Evolutionary conservation across 1,139 yeast species (phyloP).

Genomic region (Candida neerlandica): DNA sequence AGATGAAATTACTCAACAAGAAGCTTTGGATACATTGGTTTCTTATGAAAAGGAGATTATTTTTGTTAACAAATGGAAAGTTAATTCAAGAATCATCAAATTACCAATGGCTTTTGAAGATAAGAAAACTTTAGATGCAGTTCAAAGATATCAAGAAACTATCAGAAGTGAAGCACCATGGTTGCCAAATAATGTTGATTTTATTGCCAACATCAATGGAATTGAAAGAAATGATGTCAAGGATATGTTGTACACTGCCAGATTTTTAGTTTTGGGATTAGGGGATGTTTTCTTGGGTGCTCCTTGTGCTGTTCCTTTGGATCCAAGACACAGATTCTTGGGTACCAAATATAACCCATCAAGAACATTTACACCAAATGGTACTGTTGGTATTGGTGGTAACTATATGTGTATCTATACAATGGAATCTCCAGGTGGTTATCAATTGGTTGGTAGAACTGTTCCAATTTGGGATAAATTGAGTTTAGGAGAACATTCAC

Average conservation of each 20-base stretch:
- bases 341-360: conserved; percentile 97
- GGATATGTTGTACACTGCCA: conserved; percentile 83
- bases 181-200: conserved; percentile 97
- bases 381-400: conserved; percentile 97
- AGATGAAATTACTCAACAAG: conserved; percentile 61
- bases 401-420: conserved; percentile 98
- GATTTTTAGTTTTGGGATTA: conserved; percentile 88
- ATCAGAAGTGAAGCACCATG: conserved; percentile 93
- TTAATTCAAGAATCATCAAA: conserved; percentile 77
- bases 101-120: conserved; percentile 98
- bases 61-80: conserved; percentile 79
- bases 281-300: conserved; percentile 98
- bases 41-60: conserved; percentile 76
- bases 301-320: conserved; percentile 97
- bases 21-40: conserved; percentile 62
- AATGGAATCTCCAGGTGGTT: conserved; percentile 98
- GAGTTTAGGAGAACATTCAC: conserved; percentile 67
- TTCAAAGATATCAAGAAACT: conserved; percentile 87
- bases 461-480: conserved; percentile 97
- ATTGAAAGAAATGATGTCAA: conserved; percentile 74
- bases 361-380: conserved; percentile 93
- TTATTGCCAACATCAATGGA: conserved; percentile 85
- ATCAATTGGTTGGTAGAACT: conserved; percentile 94
- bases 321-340: conserved; percentile 89
- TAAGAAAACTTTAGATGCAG: conserved; percentile 83